These are phyloP conservation scores for Fonsecaea multimorphosa DNA, from an alignment of 2,329 filamentous ascomycete species.

Conservation along the genomic window DNA sequence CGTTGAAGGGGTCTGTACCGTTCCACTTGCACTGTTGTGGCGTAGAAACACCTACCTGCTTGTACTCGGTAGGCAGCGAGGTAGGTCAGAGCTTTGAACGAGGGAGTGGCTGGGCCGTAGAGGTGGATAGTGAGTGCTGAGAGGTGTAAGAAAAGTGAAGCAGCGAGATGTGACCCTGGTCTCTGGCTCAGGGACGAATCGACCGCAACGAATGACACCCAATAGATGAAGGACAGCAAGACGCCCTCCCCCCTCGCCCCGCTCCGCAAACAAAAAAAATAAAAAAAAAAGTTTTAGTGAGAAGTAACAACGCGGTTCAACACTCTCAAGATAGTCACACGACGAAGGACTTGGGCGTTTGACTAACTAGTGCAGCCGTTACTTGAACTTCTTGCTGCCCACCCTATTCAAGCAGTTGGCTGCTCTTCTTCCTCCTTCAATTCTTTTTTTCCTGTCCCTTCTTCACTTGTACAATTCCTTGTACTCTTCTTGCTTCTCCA, in stretches of 20 bases:
- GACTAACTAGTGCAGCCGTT: slow-evolving; percentile 4
- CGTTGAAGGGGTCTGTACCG: background rate
- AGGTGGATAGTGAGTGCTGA: background rate
- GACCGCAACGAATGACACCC: slow-evolving; percentile 9
- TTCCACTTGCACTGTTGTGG: background rate
- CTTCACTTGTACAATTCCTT: slow-evolving; percentile 10
- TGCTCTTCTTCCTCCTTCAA: background rate
- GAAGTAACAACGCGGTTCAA: slow-evolving; percentile 10
- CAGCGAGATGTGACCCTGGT: slow-evolving; percentile 10
- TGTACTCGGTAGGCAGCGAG: background rate
- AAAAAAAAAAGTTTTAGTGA: slow-evolving; percentile 18
- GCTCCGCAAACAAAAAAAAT: slow-evolving; percentile 2
- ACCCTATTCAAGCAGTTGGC: background rate
- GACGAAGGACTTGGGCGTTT: slow-evolving; percentile 12
- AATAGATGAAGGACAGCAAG: slow-evolving; percentile 15
- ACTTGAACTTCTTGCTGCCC: slow-evolving; percentile 15
- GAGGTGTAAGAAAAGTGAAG: background rate
- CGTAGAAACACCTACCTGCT: background rate
- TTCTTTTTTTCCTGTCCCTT: background rate
- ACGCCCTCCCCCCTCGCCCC: slow-evolving; percentile 8
- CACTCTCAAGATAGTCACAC: slow-evolving; percentile 18
- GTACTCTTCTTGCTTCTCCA: slow-evolving; percentile 14
- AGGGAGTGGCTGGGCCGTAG: background rate
- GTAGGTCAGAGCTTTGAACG: background rate
- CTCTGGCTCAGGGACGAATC: slow-evolving; percentile 8